A percentile compares a stretch with the other conserved stretches of the same genome.
Evolutionary conservation across 1,284 basidiomycete species (phyloP).

Genomic region (Cutaneotrichosporon dermatis): DNA sequence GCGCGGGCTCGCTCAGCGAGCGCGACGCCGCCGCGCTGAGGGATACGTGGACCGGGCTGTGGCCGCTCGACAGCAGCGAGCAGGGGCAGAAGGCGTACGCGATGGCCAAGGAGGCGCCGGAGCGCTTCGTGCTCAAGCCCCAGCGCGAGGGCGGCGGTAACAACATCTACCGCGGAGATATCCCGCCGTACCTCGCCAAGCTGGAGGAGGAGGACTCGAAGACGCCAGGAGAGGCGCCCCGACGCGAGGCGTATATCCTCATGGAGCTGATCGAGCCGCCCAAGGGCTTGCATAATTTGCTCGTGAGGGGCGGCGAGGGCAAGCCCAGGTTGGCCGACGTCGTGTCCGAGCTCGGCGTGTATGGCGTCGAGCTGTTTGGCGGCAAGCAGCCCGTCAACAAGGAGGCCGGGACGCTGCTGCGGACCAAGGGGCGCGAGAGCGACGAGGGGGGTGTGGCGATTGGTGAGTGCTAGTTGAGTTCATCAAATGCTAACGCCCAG

Average conservation of each 20-base stretch:
- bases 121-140: slow-evolving; percentile 81
- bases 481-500: slow-evolving; percentile 15
- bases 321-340: slow-evolving; percentile 60
- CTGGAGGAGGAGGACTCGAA: slow-evolving; percentile 53
- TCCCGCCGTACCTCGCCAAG: slow-evolving; percentile 67
- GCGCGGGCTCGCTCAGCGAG: slow-evolving; percentile 47
- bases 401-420: slow-evolving; percentile 75
- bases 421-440: slow-evolving; percentile 88
- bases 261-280: slow-evolving; percentile 88
- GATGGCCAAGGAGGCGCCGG: slow-evolving; percentile 57
- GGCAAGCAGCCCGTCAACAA: slow-evolving; percentile 54
- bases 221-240: slow-evolving; percentile 24
- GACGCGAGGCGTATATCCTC: slow-evolving; percentile 72
- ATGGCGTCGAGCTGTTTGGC: slow-evolving; percentile 80
- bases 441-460: slow-evolving; percentile 94
- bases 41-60: slow-evolving; percentile 74
- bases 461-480: slow-evolving; percentile 59
- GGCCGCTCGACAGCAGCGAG: slow-evolving; percentile 53
- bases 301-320: slow-evolving; percentile 57
- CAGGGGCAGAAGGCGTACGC: slow-evolving; percentile 53
- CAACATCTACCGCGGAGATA: slow-evolving; percentile 83
- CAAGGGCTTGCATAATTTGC: slow-evolving; percentile 60
- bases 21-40: slow-evolving; percentile 56
- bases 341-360: slow-evolving; percentile 87
- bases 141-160: slow-evolving; percentile 97